A percentile compares a stretch with the other conserved stretches of the same genome.
Conservation (phyloP, 352 stramenopile genomes). For the Phytophthora pisi region DNA sequence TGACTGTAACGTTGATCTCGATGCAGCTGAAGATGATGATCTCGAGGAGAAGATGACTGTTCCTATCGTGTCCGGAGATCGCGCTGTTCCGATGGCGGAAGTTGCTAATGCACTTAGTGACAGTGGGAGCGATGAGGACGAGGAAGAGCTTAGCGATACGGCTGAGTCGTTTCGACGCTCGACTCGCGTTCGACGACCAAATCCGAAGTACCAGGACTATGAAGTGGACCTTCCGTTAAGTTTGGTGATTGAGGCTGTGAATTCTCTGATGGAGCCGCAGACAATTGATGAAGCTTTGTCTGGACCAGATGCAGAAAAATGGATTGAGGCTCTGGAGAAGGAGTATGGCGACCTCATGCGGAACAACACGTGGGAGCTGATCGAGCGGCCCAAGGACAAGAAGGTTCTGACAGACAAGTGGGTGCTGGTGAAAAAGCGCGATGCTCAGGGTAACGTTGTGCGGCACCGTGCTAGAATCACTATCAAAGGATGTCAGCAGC, state of each 20-base stretch:
- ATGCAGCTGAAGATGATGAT: not conserved
- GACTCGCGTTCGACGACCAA: not conserved
- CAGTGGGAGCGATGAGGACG: not conserved
- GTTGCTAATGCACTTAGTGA: not conserved
- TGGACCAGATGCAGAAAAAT: not conserved
- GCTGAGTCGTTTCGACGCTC: not conserved
- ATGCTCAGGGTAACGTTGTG: not conserved
- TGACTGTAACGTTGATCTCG: not conserved
- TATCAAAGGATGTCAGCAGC: conserved; percentile 10
- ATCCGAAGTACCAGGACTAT: too few species aligned
- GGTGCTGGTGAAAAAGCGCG: not conserved
- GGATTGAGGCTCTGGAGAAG: conserved; percentile 5
- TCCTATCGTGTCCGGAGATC: not conserved
- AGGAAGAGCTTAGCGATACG: not conserved
- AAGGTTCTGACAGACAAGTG: conserved; percentile 7
- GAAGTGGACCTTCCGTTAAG: too few species aligned
- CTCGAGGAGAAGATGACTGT: not conserved
- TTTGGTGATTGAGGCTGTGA: too few species aligned
- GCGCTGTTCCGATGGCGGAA: not conserved
- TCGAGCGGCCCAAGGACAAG: not conserved
- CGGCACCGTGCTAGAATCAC: conserved; percentile 3
- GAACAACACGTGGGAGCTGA: conserved; percentile 6
- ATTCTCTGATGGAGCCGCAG: not conserved
- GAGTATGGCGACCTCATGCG: conserved; percentile 4
- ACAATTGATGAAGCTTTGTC: not conserved